Conservation (phyloP, 352 stramenopile species). For the Globisporangium abappressorium region DNA sequence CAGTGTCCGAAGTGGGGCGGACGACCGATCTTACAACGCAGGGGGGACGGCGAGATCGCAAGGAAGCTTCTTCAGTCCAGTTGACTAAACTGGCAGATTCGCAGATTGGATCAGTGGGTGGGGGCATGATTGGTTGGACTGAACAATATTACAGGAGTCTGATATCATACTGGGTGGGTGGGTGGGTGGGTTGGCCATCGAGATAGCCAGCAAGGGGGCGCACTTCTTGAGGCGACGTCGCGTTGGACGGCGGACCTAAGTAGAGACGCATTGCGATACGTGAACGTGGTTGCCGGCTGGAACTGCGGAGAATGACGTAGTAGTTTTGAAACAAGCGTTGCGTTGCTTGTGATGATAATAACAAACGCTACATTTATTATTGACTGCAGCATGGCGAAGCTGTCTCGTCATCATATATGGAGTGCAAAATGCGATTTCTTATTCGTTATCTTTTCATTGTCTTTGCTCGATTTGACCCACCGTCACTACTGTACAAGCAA, state of each 20-base stretch:
- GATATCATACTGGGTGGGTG: no score
- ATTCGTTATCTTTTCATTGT: background rate
- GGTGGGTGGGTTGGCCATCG: background rate
- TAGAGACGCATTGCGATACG: background rate
- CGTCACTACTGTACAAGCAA: background rate
- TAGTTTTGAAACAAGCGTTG: background rate
- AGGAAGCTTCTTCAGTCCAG: background rate
- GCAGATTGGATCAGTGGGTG: background rate
- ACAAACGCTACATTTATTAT: background rate
- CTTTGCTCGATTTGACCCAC: background rate
- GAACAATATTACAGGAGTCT: background rate
- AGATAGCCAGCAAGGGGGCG: background rate
- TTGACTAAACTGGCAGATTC: background rate
- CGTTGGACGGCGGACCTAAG: background rate
- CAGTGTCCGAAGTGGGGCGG: background rate
- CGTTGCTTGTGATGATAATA: background rate
- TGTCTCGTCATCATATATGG: background rate
- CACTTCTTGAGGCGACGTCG: background rate
- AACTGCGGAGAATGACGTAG: background rate
- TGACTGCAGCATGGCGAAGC: background rate
- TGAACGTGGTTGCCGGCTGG: background rate
- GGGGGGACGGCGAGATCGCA: background rate
- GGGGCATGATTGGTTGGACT: background rate
- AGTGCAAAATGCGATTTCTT: background rate
- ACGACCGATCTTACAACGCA: background rate